Evolutionary conservation across 768 basidiomycete genomes (phyloP), one percentile per base, ranked within the genome.

Genomic region (Lentinula lateritia): DNA sequence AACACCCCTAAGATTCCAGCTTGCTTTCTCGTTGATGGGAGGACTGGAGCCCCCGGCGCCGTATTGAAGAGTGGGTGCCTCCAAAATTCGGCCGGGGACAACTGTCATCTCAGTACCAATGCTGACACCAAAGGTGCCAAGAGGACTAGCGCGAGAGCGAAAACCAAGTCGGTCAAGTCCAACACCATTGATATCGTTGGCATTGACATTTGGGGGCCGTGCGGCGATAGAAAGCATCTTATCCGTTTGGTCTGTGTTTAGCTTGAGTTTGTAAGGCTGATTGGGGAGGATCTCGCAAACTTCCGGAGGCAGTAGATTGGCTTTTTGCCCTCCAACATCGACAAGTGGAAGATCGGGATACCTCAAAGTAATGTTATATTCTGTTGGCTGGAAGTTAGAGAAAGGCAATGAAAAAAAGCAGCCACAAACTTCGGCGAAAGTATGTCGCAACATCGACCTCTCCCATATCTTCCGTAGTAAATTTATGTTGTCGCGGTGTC

Each of bases 1-100:
- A 66, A 88, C 79, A 48, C 80, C 77, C 52, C 81, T 81, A 61
- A 93, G 75, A 64, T 93, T 93, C 92, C 92, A 93, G 65, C 84
- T 83, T 0, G 88, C 92, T n/a, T 83, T 80, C 36, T 78, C 81
- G 60, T 91, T 83, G n/a, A 80, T 70, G 54, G 55, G 70, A 58
- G 71, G 77, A 48, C 58, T 59, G 8, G 41, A 5, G 12, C 41
- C 32, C 53, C 68, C 77, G 66, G 56, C 63, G 55, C 83, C 86
- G 64, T 94, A 94, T 50, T 76, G 78, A 65, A 93, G 74, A 4
- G 67, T 71, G 0, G 92, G 92, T 1, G 84, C 68, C 0, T 80
- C 76, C 1, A 93, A 82, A 48, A 89, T 82, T 41, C 92, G 83
- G 4, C 79, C 88, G 3, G 91, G 92, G 7, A 90, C 78, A 18